Conservation (phyloP, 768 basidiomycete genomes). For the Kwoniella pini region DNA sequence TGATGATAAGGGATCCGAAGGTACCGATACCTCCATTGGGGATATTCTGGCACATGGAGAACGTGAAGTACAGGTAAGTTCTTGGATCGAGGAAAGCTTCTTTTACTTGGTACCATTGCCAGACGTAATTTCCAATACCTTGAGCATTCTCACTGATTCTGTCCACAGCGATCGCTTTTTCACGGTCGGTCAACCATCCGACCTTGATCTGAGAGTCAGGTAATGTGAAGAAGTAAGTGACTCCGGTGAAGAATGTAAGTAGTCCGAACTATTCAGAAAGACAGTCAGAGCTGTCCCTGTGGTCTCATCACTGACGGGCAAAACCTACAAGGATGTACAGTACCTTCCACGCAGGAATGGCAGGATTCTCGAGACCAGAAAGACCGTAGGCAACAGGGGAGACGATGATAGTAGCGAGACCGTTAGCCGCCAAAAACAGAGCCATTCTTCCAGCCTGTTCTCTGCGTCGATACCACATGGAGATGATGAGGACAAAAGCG, state of each 20-base stretch:
- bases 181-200: conserved; percentile 15
- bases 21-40: conserved; percentile 27
- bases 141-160: conserved; percentile 15
- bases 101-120: conserved; percentile 19
- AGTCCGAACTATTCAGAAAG: conserved; percentile 24
- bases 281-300: too few species aligned
- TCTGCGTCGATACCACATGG: conserved; percentile 21
- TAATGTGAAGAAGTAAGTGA: conserved; percentile 15
- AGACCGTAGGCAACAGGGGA: conserved; percentile 19
- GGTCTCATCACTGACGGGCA: neutral
- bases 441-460: conserved; percentile 18
- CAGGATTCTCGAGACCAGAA: conserved; percentile 16
- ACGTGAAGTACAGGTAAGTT: conserved; percentile 20
- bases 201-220: conserved; percentile 22
- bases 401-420: conserved; percentile 18
- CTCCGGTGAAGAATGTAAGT: conserved; percentile 18
- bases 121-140: conserved; percentile 23
- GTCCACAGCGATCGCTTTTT: conserved; percentile 27
- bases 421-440: conserved; percentile 13
- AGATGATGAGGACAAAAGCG: conserved; percentile 23
- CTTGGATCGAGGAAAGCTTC: conserved; percentile 24
- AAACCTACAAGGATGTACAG: conserved; percentile 12
- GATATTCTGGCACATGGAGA: conserved; percentile 29
- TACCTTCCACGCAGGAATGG: conserved; percentile 25
- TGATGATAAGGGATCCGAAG: conserved; percentile 19